These are phyloP conservation scores for Sclerotinia glacialis DNA, from an alignment of 2,329 filamentous ascomycete species.

Conservation along the genomic window DNA sequence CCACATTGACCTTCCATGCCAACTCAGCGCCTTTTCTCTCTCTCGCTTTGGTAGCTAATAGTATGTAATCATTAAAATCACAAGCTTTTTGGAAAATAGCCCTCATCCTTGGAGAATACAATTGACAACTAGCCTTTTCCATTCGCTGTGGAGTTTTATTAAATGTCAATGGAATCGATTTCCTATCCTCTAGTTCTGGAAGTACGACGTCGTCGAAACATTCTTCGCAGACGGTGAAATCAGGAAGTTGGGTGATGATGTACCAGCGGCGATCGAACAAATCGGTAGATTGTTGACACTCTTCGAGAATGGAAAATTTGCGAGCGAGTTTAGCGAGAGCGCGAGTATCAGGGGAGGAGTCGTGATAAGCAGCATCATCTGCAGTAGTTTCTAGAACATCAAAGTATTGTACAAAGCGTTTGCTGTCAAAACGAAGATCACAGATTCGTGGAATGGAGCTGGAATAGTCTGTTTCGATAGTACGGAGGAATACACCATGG, in stretches of 20 bases:
- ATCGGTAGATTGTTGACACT: constrained; percentile 42
- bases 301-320: constrained; percentile 29
- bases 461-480: constrained; percentile 37
- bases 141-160: constrained; percentile 58
- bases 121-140: constrained; percentile 62
- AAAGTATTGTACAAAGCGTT: constrained; percentile 58
- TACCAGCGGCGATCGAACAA: constrained; percentile 70
- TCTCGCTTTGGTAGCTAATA: constrained; percentile 55
- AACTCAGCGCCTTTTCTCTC: constrained; percentile 48
- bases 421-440: constrained; percentile 61
- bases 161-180: constrained; percentile 62
- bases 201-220: constrained; percentile 80
- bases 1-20: constrained; percentile 31
- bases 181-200: constrained; percentile 57
- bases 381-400: constrained; percentile 58
- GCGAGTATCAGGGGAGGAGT: constrained; percentile 32
- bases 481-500: constrained; percentile 58
- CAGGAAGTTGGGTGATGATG: constrained; percentile 68
- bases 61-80: constrained; percentile 61
- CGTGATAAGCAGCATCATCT: constrained; percentile 46
- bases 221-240: constrained; percentile 81
- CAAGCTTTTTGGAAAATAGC: constrained; percentile 67
- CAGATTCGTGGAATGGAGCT: constrained; percentile 58
- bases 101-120: constrained; percentile 80
- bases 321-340: constrained; percentile 32